Evolutionary conservation across 2,329 filamentous ascomycete genomes (phyloP).

Genomic region (Teratosphaeria gauchensis): DNA sequence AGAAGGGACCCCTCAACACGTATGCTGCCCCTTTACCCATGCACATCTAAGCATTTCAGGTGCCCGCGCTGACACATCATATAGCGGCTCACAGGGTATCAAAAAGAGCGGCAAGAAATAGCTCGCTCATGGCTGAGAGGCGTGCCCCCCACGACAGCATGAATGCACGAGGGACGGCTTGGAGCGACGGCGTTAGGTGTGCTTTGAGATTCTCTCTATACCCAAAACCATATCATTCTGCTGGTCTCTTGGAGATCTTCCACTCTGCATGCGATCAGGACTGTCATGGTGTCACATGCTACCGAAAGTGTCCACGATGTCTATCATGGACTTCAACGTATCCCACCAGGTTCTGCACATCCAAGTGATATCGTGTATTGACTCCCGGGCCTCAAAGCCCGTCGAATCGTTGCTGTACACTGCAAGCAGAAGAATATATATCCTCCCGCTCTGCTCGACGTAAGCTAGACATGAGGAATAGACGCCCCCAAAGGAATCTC

Average conservation of each 20-base stretch:
- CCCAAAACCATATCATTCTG: background rate
- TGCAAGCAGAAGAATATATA: background rate
- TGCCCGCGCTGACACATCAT: background rate
- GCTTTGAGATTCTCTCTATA: background rate
- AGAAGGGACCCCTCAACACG: constrained; percentile 70
- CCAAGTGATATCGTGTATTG: background rate
- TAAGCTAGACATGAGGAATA: background rate
- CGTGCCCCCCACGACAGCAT: background rate
- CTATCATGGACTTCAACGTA: no score
- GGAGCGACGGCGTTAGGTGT: constrained; percentile 5
- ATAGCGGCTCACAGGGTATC: constrained; percentile 59
- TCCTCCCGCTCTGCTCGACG: background rate
- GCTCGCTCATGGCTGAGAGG: background rate
- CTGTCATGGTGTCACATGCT: no score
- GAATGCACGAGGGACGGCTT: background rate
- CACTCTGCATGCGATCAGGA: no score
- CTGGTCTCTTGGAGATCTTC: background rate
- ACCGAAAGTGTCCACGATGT: no score
- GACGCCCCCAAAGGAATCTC: background rate
- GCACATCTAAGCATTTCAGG: background rate
- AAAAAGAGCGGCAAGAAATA: constrained; percentile 99
- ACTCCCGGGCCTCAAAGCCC: background rate
- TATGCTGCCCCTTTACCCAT: background rate
- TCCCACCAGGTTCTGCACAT: no score
- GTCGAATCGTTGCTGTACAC: background rate